Evolutionary conservation across 1,284 basidiomycete species (phyloP).

Genomic region (Kwoniella shivajii): DNA sequence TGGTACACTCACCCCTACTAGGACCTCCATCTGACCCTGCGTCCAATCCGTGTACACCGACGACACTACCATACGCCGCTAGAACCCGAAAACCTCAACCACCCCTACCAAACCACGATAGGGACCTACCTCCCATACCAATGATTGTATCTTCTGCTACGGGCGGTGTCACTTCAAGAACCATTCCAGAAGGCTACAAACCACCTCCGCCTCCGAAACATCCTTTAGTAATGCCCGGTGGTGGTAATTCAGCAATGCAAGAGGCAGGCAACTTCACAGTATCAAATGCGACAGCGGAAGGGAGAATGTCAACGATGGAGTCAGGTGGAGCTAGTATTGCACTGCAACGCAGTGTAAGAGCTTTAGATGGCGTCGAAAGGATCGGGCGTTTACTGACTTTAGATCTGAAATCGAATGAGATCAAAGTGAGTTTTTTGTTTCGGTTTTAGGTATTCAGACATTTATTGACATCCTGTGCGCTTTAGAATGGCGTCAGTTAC

Average conservation of each 20-base stretch:
- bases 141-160: constrained; percentile 73
- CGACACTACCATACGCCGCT: constrained; percentile 64
- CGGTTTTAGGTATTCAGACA: no score
- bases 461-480: neutral
- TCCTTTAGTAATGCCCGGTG: constrained; percentile 38
- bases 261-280: constrained; percentile 23
- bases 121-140: constrained; percentile 44
- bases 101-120: constrained; percentile 9
- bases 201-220: constrained; percentile 40
- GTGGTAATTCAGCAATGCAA: constrained; percentile 39
- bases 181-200: constrained; percentile 52
- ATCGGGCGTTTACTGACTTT: constrained; percentile 83
- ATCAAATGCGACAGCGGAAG: constrained; percentile 29
- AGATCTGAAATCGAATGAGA: constrained; percentile 89
- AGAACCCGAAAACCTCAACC: constrained; percentile 14
- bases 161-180: constrained; percentile 77
- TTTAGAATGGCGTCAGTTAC: constrained; percentile 77
- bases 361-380: constrained; percentile 78
- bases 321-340: constrained; percentile 44
- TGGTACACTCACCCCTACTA: constrained; percentile 30
- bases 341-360: constrained; percentile 68
- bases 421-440: constrained; percentile 63
- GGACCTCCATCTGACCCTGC: neutral
- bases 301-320: constrained; percentile 31
- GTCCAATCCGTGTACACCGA: constrained; percentile 62